Evolutionary conservation across 1,284 basidiomycete species (phyloP).

Genomic region (Sporisorium reilianum): DNA sequence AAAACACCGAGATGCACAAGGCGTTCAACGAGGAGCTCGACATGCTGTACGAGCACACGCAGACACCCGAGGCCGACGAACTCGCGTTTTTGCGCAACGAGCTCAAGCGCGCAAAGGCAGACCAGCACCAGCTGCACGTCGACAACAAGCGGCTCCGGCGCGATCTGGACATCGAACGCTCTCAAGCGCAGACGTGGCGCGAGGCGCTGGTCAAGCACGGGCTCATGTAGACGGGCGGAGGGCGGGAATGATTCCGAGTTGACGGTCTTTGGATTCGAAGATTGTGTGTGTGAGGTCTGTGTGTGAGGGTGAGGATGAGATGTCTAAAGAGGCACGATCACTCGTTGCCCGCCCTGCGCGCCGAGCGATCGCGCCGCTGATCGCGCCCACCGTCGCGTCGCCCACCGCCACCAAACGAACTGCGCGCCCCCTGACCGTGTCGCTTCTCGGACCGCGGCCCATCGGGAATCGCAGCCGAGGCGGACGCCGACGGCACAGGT

Average conservation of each 20-base stretch:
- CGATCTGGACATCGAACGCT: constrained; percentile 38
- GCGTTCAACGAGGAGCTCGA: constrained; percentile 68
- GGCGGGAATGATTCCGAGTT: not conserved
- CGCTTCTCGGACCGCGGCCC: constrained; percentile 24
- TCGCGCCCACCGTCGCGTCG: constrained; percentile 18
- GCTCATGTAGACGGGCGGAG: constrained; percentile 13
- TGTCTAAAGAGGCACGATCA: too few relatives aligned
- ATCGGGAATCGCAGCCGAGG: constrained; percentile 12
- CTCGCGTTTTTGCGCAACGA: constrained; percentile 48
- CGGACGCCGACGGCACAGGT: constrained; percentile 5
- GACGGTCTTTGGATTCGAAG: not conserved
- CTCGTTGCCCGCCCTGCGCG: constrained; percentile 36
- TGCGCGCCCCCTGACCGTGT: constrained; percentile 10
- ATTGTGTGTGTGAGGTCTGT: not conserved
- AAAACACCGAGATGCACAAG: constrained; percentile 67
- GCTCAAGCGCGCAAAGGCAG: constrained; percentile 51
- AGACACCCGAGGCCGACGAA: constrained; percentile 57
- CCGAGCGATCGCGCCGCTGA: constrained; percentile 29
- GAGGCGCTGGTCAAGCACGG: constrained; percentile 35
- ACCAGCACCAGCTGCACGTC: constrained; percentile 43
- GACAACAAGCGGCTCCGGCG: constrained; percentile 49
- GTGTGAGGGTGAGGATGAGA: not conserved
- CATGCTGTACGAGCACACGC: constrained; percentile 62
- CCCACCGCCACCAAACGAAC: constrained; percentile 23
- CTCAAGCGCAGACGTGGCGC: constrained; percentile 22